A percentile compares a stretch with the other conserved stretches of the same genome.
These are phyloP conservation scores for Jackrogersella minutella DNA, from an alignment of 495 filamentous ascomycete genomes.

Conservation along the genomic window DNA sequence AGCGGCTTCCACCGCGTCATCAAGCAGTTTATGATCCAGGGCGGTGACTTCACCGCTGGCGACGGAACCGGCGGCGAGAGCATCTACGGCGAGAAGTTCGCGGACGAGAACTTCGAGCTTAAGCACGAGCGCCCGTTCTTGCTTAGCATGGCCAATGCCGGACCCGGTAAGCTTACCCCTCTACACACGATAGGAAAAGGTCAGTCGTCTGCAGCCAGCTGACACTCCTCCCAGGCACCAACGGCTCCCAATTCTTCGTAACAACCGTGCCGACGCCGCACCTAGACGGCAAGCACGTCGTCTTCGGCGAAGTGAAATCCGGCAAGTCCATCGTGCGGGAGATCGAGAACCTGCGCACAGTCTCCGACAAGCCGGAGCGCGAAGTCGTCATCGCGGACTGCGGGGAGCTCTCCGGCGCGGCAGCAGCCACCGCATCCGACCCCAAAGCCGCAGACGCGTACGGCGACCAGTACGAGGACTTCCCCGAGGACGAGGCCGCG, in stretches of 20 bases:
- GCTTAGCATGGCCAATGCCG: constrained; percentile 97
- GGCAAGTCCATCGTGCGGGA: constrained; percentile 91
- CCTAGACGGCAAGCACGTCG: constrained; percentile 95
- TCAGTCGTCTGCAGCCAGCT: too few species aligned
- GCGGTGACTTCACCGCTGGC: constrained; percentile 94
- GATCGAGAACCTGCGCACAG: constrained; percentile 86
- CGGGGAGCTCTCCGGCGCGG: constrained; percentile 75
- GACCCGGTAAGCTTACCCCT: constrained; percentile 71
- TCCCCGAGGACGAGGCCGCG: constrained; percentile 77
- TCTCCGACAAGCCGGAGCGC: constrained; percentile 76
- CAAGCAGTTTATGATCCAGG: constrained; percentile 99
- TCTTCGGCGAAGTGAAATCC: constrained; percentile 93
- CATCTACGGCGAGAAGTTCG: constrained; percentile 98
- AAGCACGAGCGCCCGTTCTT: constrained; percentile 96
- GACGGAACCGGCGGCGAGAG: constrained; percentile 97
- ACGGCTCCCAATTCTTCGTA: constrained; percentile 98
- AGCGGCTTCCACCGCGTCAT: constrained; percentile 96
- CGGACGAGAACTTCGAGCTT: constrained; percentile 93
- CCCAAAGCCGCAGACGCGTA: constrained; percentile 76
- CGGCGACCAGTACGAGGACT: constrained; percentile 95
- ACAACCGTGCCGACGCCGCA: constrained; percentile 94
- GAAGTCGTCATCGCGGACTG: constrained; percentile 83
- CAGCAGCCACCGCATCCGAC: constrained; percentile 67
- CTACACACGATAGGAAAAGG: too few species aligned
- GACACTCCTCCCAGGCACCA: constrained; percentile 66